A percentile compares a stretch with the other conserved stretches of the same genome.
phyloP scores from a whole-genome alignment of 306 rosid genomes.

The Dalbergia cochinchinensis region DNA sequence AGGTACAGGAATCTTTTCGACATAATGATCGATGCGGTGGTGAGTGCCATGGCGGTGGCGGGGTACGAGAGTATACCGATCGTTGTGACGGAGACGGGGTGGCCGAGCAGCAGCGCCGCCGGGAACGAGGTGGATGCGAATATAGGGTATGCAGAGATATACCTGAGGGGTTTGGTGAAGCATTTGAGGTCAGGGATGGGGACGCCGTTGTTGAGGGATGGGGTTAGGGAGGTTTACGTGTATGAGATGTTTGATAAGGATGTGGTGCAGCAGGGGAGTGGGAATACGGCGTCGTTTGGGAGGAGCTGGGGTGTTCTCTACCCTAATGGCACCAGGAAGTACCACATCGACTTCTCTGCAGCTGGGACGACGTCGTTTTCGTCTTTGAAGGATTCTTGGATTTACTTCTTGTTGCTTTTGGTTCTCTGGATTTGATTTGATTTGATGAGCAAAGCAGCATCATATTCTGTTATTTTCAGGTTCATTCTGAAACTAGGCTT shows the following conservation, averaged over 20 bases:
- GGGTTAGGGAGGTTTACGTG: slow-evolving; percentile 63
- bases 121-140: slow-evolving; percentile 71
- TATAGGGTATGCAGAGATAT: slow-evolving; percentile 71
- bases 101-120: slow-evolving; percentile 71
- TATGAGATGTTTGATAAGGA: slow-evolving; percentile 78
- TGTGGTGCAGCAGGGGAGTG: neutral
- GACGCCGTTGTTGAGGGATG: slow-evolving; percentile 77
- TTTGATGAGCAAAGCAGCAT: neutral
- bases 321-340: slow-evolving; percentile 73
- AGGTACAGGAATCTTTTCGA: slow-evolving; percentile 85
- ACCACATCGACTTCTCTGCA: slow-evolving; percentile 64
- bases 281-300: slow-evolving; percentile 1
- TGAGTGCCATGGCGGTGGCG: slow-evolving; percentile 67
- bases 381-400: neutral
- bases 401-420: neutral
- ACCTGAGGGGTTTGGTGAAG: slow-evolving; percentile 66
- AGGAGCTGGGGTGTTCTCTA: slow-evolving; percentile 81
- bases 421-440: neutral
- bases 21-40: slow-evolving; percentile 79
- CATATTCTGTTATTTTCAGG: no score
- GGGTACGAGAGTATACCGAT: slow-evolving; percentile 71
- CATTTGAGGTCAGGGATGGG: slow-evolving; percentile 74
- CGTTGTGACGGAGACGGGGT: slow-evolving; percentile 84
- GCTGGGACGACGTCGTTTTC: neutral
- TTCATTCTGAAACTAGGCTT: no score